Percentiles rank a stretch among this genome's conserved stretches.
These are phyloP conservation scores for Skeletonema potamos DNA, from an alignment of 108 stramenopile genomes.

Conservation along the genomic window DNA sequence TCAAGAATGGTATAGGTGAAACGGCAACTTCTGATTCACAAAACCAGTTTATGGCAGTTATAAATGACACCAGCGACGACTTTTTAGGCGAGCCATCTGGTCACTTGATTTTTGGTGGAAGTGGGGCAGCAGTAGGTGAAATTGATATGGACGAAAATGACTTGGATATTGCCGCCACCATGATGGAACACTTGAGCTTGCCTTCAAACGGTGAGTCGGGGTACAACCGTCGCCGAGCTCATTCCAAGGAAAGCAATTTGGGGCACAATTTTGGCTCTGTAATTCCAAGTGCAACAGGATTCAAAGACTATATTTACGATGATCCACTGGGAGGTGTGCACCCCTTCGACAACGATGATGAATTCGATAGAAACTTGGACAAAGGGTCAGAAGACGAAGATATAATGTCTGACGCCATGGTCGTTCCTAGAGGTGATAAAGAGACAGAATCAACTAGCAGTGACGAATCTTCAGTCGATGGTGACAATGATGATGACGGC, in stretches of 20 bases:
- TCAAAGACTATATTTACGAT: constrained; percentile 39
- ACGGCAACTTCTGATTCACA: constrained; percentile 52
- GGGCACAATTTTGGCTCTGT: constrained; percentile 34
- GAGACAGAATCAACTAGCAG: constrained; percentile 10
- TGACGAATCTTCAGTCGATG: constrained; percentile 30
- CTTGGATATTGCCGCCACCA: constrained; percentile 86
- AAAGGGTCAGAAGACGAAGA: constrained; percentile 22
- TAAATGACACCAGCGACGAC: constrained; percentile 57
- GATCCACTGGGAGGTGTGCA: constrained; percentile 33
- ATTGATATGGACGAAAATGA: constrained; percentile 91
- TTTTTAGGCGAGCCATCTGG: constrained; percentile 48
- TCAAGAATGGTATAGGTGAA: constrained; percentile 21
- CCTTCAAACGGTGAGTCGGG: constrained; percentile 18
- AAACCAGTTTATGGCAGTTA: constrained; percentile 19
- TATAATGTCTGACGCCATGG: constrained; percentile 46
- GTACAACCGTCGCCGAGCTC: constrained; percentile 24
- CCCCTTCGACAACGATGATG: constrained; percentile 27
- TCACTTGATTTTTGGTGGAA: constrained; percentile 43
- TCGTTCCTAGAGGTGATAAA: constrained; percentile 13
- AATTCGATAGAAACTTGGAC: constrained; percentile 14
- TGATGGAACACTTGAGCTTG: constrained; percentile 81
- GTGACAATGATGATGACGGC: constrained; percentile 19
- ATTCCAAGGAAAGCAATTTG: neutral
- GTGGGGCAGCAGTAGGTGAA: constrained; percentile 54
- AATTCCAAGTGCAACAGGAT: constrained; percentile 15